These are phyloP conservation scores for Fusarium papillatum DNA, from an alignment of 2,329 filamentous ascomycete species.

Conservation along the genomic window DNA sequence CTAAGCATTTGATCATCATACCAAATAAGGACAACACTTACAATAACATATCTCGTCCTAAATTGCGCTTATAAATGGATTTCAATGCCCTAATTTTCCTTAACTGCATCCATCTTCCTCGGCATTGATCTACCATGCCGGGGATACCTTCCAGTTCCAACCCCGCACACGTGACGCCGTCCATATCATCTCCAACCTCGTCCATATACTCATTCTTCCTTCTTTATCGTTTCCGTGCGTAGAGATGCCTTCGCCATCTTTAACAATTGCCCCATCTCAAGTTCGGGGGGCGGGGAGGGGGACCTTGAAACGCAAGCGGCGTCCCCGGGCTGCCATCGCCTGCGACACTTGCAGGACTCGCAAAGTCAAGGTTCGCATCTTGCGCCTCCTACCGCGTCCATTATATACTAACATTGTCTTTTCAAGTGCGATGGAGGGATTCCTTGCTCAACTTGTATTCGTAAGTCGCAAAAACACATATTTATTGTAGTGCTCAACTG, in stretches of 20 bases:
- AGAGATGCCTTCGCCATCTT: neutral
- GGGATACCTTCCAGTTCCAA: neutral
- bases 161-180: neutral
- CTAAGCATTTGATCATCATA: too few relatives aligned
- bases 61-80: too few relatives aligned
- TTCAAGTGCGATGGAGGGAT: slow-evolving; percentile 13
- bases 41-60: too few relatives aligned
- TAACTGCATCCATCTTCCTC: too few relatives aligned
- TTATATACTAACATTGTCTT: too few relatives aligned
- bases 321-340: slow-evolving; percentile 17
- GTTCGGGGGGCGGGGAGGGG: neutral
- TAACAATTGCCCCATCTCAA: neutral
- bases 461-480: neutral
- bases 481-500: neutral
- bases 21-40: too few relatives aligned
- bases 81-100: too few relatives aligned
- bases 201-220: neutral
- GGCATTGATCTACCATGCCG: neutral
- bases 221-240: neutral
- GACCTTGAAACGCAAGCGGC: slow-evolving; percentile 11
- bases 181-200: neutral
- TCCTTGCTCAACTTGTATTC: slow-evolving; percentile 16
- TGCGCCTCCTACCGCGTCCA: too few relatives aligned
- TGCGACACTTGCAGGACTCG: slow-evolving; percentile 21
- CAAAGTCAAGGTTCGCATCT: slow-evolving; percentile 18